Base-by-base conservation (phyloP, 495 filamentous ascomycete genomes). In the Penicillium odoratum region DNA sequence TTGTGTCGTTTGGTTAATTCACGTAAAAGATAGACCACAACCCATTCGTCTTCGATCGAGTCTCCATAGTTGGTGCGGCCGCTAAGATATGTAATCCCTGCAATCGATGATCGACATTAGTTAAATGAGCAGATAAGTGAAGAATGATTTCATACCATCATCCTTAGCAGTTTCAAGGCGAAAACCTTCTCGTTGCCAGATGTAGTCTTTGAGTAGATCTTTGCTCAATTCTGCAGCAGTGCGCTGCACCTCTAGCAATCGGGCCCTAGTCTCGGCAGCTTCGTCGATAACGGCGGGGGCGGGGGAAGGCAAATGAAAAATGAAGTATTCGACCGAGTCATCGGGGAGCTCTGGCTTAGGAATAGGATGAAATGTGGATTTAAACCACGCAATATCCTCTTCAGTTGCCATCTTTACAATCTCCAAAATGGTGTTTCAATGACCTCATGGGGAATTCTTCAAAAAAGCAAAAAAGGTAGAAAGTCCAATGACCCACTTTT, bases 11-110 rank as follows among this genome's bases (percentile, higher is more conserved):
- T 88, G 65, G 86, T 93, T 56, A 97, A 72, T 65, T 92, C 88
- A 36, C 89, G 85, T n/a, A 98, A 81, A 10, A 98, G 70, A 71
- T 93, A 96, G 28, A 97, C 92, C 51, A 97, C 85, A 3, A 97
- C 82, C 94, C 94, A 98, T 76, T 98, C 95, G 66, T 98, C 94
- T 65, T 96, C 94, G 7, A 97, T 85, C 4, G 91, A 92, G 71
- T 98, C 94, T 7, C 93, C 93, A 60, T 88, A 97, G 65, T 92
- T 88, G 6, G 91, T 94, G 45, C 78, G 74, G 9, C 92, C 92
- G 49, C 81, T 79, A 16, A 96, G 77, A 29, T 72, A 76, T 25
- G 74, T 74, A 15, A 72, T 66, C 8, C 73, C 77, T 82, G 61
- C 8, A 51, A 29, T 47, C 11, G 54, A 10, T 34, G 21, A 15